Conservation (phyloP, 257 asterid genomes). For the Scutellaria barbata region DNA sequence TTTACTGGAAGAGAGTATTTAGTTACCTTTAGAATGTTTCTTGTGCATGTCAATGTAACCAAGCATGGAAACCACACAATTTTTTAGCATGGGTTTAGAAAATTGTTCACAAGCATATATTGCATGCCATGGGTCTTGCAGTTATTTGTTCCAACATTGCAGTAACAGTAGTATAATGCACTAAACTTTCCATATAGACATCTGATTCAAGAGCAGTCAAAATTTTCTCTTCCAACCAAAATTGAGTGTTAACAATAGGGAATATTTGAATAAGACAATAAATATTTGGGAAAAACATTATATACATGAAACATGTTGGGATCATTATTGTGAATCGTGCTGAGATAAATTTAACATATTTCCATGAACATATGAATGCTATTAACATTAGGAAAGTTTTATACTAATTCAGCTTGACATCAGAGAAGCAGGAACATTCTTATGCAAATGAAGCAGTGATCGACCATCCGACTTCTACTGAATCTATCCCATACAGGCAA, state of each 20-base stretch:
- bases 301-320: not conserved
- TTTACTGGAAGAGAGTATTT: not conserved
- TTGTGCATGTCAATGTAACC: not conserved
- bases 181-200: slow-evolving; percentile 1
- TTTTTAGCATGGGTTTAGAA: not conserved
- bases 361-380: not conserved
- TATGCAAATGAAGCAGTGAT: not conserved
- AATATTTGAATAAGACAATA: not conserved
- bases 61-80: not conserved
- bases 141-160: not conserved
- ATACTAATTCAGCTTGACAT: slow-evolving; percentile 4
- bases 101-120: not conserved
- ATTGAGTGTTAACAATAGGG: not conserved
- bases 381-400: not conserved
- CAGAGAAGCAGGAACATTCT: not conserved
- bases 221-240: not conserved
- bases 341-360: not conserved
- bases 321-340: not conserved
- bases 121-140: not conserved
- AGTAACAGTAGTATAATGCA: not conserved
- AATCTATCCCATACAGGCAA: not conserved
- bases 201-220: not conserved
- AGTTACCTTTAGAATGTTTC: not conserved
- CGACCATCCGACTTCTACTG: slow-evolving; percentile 4
- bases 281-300: not conserved